Conservation (phyloP, 2,329 filamentous ascomycete genomes). For the Exophiala alcalophila region DNA sequence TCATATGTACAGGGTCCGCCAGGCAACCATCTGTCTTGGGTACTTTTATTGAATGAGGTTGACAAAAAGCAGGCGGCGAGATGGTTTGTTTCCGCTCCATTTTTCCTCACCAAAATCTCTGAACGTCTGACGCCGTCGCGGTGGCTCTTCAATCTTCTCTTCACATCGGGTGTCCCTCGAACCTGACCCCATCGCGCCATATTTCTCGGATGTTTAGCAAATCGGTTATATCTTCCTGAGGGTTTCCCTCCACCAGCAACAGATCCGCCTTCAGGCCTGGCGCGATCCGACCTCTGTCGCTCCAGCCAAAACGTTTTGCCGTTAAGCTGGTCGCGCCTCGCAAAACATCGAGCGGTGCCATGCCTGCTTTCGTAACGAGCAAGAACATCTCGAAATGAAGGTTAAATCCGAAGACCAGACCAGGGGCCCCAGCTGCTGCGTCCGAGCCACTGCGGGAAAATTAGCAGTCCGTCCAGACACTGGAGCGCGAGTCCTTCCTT, state of each 20-base stretch:
- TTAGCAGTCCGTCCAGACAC: not conserved
- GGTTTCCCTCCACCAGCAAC: constrained; percentile 19
- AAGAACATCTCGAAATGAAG: constrained; percentile 30
- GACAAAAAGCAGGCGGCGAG: too few species aligned
- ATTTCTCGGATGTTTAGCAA: constrained; percentile 17
- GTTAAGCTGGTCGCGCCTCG: constrained; percentile 29
- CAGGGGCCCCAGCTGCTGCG: constrained; percentile 7
- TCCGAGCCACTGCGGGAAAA: constrained; percentile 12
- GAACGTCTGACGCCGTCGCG: too few species aligned
- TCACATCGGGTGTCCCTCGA: constrained; percentile 10
- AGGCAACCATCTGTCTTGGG: too few species aligned
- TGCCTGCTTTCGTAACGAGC: constrained; percentile 27
- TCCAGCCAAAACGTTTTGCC: constrained; percentile 27
- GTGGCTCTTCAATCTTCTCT: too few species aligned
- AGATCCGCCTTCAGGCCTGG: constrained; percentile 18
- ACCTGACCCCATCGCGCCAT: constrained; percentile 17
- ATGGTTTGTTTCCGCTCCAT: too few species aligned
- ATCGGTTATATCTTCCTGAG: constrained; percentile 12
- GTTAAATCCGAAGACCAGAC: constrained; percentile 12
- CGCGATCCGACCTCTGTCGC: constrained; percentile 30
- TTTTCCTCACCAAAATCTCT: too few species aligned
- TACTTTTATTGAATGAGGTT: too few species aligned
- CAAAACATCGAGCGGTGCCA: constrained; percentile 28
- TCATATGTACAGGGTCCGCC: too few species aligned
- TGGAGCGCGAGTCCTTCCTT: not conserved